Conservation (phyloP, 164 flowering plant genomes). For the Vitis rotundifolia region DNA sequence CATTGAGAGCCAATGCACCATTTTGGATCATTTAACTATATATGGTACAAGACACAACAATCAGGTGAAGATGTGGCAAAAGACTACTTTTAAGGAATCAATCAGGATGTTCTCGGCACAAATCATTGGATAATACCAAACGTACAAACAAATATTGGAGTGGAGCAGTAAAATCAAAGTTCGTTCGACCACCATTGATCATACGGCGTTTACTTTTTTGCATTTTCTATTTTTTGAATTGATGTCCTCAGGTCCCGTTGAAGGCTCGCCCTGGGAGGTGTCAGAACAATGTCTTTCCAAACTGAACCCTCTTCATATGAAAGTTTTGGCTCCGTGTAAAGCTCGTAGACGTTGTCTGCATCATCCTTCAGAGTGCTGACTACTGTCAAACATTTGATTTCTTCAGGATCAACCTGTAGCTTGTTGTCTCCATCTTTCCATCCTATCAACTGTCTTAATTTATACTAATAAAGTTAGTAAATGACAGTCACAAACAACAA, state of each 20-base stretch:
- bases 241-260: slow-evolving; percentile 59
- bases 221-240: slow-evolving; percentile 48
- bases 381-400: slow-evolving; percentile 46
- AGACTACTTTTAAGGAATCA: no score
- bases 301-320: slow-evolving; percentile 35
- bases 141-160: no score
- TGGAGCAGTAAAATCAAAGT: no score
- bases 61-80: no score
- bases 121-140: no score
- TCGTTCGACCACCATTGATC: no score
- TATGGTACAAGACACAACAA: no score
- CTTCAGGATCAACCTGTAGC: slow-evolving; percentile 69
- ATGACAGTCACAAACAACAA: no score
- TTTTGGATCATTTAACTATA: no score
- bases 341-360: slow-evolving; percentile 73
- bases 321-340: slow-evolving; percentile 37
- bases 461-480: not conserved
- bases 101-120: no score
- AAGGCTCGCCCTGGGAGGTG: slow-evolving; percentile 43
- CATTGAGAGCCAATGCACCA: no score
- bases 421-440: slow-evolving; percentile 75
- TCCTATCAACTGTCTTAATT: slow-evolving; percentile 59
- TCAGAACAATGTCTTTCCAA: slow-evolving; percentile 65
- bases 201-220: not conserved
- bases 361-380: slow-evolving; percentile 56